Evolutionary conservation across 345 rosid species (phyloP).

Genomic region (Geranium rotundifolium): DNA sequence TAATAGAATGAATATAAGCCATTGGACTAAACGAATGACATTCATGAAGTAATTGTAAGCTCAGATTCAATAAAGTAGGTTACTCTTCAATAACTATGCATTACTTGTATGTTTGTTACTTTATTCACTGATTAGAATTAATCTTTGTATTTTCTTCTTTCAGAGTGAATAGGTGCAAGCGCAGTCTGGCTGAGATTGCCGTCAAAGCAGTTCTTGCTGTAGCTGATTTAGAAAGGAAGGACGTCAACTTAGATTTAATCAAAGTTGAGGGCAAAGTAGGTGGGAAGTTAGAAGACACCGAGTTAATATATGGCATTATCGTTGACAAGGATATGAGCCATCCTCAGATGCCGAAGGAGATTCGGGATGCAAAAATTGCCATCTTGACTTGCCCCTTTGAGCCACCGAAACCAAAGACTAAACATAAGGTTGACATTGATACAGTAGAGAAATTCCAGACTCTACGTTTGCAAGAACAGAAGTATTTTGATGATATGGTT

Average conservation of each 20-base stretch:
- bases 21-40: not conserved
- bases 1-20: not conserved
- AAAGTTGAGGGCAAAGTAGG: conserved; percentile 96
- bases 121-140: not conserved
- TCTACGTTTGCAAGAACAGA: conserved; percentile 77
- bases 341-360: conserved; percentile 93
- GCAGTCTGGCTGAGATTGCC: conserved; percentile 84
- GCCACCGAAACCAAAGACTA: conserved; percentile 98
- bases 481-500: conserved; percentile 96
- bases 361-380: conserved; percentile 91
- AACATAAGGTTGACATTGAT: conserved; percentile 98
- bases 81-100: too few relatives aligned
- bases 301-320: conserved; percentile 71
- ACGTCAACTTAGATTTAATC: conserved; percentile 84
- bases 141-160: conserved; percentile 12
- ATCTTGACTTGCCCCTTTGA: conserved; percentile 96
- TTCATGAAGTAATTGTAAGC: not conserved
- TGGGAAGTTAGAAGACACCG: conserved; percentile 85
- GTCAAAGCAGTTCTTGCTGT: conserved; percentile 93
- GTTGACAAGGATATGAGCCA: conserved; percentile 96
- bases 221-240: conserved; percentile 90
- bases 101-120: too few relatives aligned
- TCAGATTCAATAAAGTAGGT: not conserved
- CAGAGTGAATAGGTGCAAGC: conserved; percentile 93
- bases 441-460: conserved; percentile 91